Percentiles rank a stretch among this genome's conserved stretches.
phyloP scores from a whole-genome alignment of 768 basidiomycete genomes.

The Russula dissimulans region DNA sequence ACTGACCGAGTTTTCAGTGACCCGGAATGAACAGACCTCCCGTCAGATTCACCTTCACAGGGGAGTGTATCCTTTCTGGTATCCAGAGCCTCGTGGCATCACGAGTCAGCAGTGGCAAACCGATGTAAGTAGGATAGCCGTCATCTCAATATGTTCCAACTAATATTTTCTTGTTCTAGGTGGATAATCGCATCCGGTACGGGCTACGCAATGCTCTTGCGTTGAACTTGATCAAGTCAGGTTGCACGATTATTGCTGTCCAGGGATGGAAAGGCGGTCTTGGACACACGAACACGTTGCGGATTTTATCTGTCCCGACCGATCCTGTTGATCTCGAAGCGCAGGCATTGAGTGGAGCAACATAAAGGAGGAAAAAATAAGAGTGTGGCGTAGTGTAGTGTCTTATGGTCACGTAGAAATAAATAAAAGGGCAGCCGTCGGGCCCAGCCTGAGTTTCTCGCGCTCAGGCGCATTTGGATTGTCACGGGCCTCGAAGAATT shows the following conservation, averaged over 20 bases:
- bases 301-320: constrained; percentile 76
- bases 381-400: constrained; percentile 14
- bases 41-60: constrained; percentile 96
- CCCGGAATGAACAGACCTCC: constrained; percentile 90
- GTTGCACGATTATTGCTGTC: constrained; percentile 85
- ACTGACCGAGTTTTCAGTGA: constrained; percentile 44
- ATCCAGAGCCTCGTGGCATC: constrained; percentile 87
- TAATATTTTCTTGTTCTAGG: constrained; percentile 32
- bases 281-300: constrained; percentile 89
- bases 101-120: constrained; percentile 91
- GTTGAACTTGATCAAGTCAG: constrained; percentile 80
- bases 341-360: constrained; percentile 42
- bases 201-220: constrained; percentile 77
- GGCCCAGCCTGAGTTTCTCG: background rate
- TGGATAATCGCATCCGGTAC: constrained; percentile 84
- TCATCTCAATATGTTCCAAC: constrained; percentile 5
- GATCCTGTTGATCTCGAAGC: constrained; percentile 69
- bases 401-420: background rate
- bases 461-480: background rate
- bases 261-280: constrained; percentile 99
- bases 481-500: constrained; percentile 21
- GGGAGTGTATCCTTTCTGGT: constrained; percentile 96
- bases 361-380: background rate
- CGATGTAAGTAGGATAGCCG: constrained; percentile 54
- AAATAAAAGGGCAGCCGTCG: background rate